phyloP scores from a whole-genome alignment of 208 protist genomes.

The Acanthamoeba royreba region DNA sequence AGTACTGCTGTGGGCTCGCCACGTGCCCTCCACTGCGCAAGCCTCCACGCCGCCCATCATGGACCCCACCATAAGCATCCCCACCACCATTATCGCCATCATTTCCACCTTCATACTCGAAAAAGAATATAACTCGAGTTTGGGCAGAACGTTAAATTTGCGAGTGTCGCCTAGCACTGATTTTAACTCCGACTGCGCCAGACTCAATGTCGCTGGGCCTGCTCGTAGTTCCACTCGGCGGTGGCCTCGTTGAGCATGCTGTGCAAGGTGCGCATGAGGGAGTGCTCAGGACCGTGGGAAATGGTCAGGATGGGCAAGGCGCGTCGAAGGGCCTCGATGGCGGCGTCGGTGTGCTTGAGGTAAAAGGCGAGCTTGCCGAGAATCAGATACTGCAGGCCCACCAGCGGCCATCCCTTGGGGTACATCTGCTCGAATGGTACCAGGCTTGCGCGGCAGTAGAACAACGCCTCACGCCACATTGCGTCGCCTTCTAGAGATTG shows the following conservation, averaged over 20 bases:
- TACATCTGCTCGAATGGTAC: not conserved
- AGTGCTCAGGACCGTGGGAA: not conserved
- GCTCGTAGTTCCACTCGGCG: not conserved
- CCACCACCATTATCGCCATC: too few relatives aligned
- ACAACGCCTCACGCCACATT: not conserved
- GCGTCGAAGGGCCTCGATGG: not conserved
- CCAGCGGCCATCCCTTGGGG: constrained; percentile 2
- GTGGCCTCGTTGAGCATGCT: not conserved
- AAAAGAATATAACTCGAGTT: too few relatives aligned
- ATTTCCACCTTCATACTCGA: too few relatives aligned
- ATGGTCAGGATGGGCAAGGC: not conserved
- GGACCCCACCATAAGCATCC: too few relatives aligned
- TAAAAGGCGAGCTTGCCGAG: constrained; percentile 39
- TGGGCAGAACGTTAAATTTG: too few relatives aligned
- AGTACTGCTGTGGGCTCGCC: too few relatives aligned
- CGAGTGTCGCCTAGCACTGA: too few relatives aligned
- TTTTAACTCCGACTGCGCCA: too few relatives aligned
- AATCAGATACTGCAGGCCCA: constrained; percentile 32
- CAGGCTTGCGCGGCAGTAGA: not conserved
- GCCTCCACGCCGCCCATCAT: too few relatives aligned
- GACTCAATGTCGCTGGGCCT: not conserved
- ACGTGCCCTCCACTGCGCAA: too few relatives aligned
- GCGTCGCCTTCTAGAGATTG: not conserved
- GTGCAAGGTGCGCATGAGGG: not conserved
- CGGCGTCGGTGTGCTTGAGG: constrained; percentile 16